Conservation (phyloP, 495 filamentous ascomycete species). For the Chaetomium fimeti region DNA sequence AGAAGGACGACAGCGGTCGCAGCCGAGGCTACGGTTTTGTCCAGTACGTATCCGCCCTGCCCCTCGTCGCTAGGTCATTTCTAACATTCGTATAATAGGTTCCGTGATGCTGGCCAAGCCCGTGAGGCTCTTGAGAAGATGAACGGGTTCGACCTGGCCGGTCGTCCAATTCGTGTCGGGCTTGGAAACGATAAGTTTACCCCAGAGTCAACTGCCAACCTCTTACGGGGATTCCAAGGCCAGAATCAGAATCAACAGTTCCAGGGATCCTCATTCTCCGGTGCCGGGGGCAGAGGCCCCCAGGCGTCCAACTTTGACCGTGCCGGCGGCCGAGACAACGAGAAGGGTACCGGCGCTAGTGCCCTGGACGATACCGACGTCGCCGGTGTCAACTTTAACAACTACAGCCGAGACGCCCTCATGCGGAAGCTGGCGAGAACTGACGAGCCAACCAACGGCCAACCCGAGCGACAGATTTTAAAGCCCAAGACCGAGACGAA, state of each 20-base stretch:
- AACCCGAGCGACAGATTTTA: constrained; percentile 65
- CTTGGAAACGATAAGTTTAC: constrained; percentile 99
- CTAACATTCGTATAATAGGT: constrained; percentile 62
- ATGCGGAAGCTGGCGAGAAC: constrained; percentile 97
- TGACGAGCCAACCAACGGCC: constrained; percentile 72
- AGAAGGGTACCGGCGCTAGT: constrained; percentile 90
- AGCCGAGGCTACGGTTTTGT: constrained; percentile 98
- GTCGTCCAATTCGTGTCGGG: constrained; percentile 95
- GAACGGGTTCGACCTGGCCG: constrained; percentile 99
- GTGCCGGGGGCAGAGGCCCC: constrained; percentile 82
- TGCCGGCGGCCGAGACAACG: constrained; percentile 83
- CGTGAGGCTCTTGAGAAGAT: constrained; percentile 95
- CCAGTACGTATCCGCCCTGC: constrained; percentile 66
- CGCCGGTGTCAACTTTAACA: constrained; percentile 98
- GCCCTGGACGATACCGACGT: constrained; percentile 98
- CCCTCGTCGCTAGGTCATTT: constrained; percentile 19
- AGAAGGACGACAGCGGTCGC: constrained; percentile 87
- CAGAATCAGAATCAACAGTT: constrained; percentile 76
- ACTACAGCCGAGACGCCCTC: constrained; percentile 93
- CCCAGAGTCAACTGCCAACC: constrained; percentile 88
- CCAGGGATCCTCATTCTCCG: constrained; percentile 94
- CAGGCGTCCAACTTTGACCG: constrained; percentile 92
- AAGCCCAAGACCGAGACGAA: constrained; percentile 76
- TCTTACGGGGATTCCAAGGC: constrained; percentile 83
- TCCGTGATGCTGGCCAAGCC: constrained; percentile 86